phyloP scores from a whole-genome alignment of 169 alveolate species.

The Cryptosporidium baileyi region DNA sequence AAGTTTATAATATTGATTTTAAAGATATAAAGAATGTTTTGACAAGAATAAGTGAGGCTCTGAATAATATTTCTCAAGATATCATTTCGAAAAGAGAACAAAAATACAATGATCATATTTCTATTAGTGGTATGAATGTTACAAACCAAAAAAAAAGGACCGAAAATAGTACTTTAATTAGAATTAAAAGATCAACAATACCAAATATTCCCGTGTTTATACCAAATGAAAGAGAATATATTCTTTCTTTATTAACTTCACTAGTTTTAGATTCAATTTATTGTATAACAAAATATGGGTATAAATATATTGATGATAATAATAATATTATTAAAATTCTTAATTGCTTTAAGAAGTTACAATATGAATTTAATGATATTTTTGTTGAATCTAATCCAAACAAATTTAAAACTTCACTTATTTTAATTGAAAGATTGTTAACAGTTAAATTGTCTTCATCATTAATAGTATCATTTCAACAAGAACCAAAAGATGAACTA shows the following conservation, averaged over 20 bases:
- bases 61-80: not conserved
- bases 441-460: not conserved
- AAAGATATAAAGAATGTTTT: not conserved
- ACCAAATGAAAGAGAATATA: slow-evolving; percentile 16
- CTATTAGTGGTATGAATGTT: not conserved
- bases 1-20: not conserved
- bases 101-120: not conserved
- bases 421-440: slow-evolving; percentile 1
- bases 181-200: slow-evolving; percentile 14
- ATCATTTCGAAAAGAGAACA: slow-evolving; percentile 33
- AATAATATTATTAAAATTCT: not conserved
- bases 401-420: not conserved
- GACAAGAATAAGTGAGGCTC: not conserved
- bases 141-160: not conserved
- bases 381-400: too few relatives aligned
- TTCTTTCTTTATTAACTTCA: slow-evolving; percentile 21
- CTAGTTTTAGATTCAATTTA: slow-evolving; percentile 5
- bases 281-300: not conserved
- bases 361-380: not conserved
- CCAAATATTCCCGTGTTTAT: slow-evolving; percentile 28
- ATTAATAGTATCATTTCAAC: not conserved
- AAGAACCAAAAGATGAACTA: not conserved
- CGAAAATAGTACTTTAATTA: not conserved
- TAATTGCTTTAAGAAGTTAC: not conserved
- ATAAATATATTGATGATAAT: not conserved